Conservation (phyloP, 345 rosid species). For the Arabis alpina region DNA sequence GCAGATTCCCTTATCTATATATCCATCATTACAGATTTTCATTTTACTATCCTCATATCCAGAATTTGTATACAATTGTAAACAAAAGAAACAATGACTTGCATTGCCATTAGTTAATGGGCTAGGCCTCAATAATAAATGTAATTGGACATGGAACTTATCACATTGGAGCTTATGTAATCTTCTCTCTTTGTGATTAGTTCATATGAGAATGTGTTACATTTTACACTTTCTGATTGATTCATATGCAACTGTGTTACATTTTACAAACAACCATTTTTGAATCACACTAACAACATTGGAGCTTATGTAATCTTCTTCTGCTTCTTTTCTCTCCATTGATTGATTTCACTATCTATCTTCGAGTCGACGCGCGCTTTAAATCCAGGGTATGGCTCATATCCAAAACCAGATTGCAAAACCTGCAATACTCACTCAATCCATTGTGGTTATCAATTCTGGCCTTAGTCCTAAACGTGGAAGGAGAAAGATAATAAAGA, state of each 20-base stretch:
- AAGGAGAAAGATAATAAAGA: not conserved
- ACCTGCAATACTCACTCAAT: conserved; percentile 44
- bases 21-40: no score
- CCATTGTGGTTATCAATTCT: not conserved
- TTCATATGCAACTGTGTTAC: not conserved
- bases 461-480: not conserved
- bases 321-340: conserved; percentile 55
- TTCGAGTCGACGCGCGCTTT: conserved; percentile 54
- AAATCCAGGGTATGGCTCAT: conserved; percentile 83
- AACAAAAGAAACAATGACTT: not conserved
- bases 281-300: not conserved
- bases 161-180: not conserved
- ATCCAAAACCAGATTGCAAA: conserved; percentile 55
- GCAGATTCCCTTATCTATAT: conserved; percentile 1
- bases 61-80: not conserved
- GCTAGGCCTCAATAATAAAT: conserved; percentile 10
- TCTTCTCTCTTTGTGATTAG: no score
- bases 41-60: not conserved
- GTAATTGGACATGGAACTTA: not conserved
- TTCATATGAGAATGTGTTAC: no score
- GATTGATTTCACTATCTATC: conserved; percentile 57
- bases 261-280: not conserved
- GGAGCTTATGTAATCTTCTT: conserved; percentile 27
- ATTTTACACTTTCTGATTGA: not conserved
- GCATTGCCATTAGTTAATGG: not conserved